A percentile compares a stretch with the other conserved stretches of the same genome.
phyloP scores from a whole-genome alignment of 495 filamentous ascomycete genomes.

The Oidiodendron maius region DNA sequence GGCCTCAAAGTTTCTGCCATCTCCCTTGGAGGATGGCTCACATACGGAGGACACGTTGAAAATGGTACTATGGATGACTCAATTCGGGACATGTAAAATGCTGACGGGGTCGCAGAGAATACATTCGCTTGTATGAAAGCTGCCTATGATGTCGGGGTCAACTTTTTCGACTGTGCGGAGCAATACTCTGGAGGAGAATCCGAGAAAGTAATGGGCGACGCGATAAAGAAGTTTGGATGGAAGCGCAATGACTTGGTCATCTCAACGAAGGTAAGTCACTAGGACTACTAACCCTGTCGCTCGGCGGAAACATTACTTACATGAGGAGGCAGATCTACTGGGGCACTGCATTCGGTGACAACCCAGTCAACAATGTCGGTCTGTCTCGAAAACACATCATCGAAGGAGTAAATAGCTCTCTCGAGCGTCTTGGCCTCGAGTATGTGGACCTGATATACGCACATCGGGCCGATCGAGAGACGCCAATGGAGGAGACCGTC shows the following conservation, averaged over 20 bases:
- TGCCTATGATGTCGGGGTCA: slow-evolving; percentile 70
- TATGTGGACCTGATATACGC: slow-evolving; percentile 82
- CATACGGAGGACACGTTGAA: slow-evolving; percentile 71
- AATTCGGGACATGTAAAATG: not conserved
- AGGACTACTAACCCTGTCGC: not conserved
- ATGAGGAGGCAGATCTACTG: slow-evolving; percentile 53
- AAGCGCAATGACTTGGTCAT: slow-evolving; percentile 78
- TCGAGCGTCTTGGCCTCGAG: slow-evolving; percentile 64
- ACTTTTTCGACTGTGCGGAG: slow-evolving; percentile 67
- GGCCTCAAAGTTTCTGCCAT: slow-evolving; percentile 73
- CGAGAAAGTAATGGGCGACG: slow-evolving; percentile 69
- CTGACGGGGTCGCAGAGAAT: slow-evolving; percentile 39
- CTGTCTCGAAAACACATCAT: slow-evolving; percentile 79
- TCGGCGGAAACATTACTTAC: no score
- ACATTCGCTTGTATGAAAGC: slow-evolving; percentile 66
- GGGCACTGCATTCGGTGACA: slow-evolving; percentile 53
- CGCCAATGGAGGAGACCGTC: slow-evolving; percentile 83
- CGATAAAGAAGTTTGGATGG: slow-evolving; percentile 63
- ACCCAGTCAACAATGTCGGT: slow-evolving; percentile 68
- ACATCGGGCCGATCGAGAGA: slow-evolving; percentile 75
- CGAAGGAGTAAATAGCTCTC: slow-evolving; percentile 59
- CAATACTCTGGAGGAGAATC: slow-evolving; percentile 60
- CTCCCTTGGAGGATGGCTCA: slow-evolving; percentile 70
- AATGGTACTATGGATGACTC: slow-evolving; percentile 38
- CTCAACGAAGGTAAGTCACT: slow-evolving; percentile 62